Base-by-base conservation (phyloP, 371 early-diverging fungal species). In the Rhizopus sp. region DNA sequence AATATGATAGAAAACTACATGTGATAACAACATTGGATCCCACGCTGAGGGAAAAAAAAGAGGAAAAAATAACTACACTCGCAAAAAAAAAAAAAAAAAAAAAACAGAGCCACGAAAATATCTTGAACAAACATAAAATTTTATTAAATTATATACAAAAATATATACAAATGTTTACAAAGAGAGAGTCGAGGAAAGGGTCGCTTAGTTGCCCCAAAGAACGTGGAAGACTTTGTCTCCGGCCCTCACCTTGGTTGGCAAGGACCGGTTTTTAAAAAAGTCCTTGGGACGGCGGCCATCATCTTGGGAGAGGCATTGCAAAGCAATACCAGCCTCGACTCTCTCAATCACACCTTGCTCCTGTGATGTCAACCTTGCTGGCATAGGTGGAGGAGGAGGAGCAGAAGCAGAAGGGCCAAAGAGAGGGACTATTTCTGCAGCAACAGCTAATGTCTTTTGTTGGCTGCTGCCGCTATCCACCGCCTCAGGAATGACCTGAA, bases 241-340 rank as follows among this genome's bases (percentile, higher is more conserved):
- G 30, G 63, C 66, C 42, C 59, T 53, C 12, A 69, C 66, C 41
- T 62, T 61, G 6, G 57, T 63, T 5, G 70, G 70, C 12, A 69
- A 56, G 12, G 40, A 56, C 16, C 45, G 42, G 8, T 41, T 45
- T 32, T 57, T 48, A 47, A 62, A 47, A 3, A 66, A 63, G n/a
- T 53, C 52, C 17, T 66, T 71, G 3, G 80, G 80, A 8, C 80
- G 63, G 13, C 60, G 57, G 3, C 81, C 81, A 53, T 77, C 78
- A 44, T 81, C 81, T 55, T 75, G 77, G 0, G 81, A 81, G 53
- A 81, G 60, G 4, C 72, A 60, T 46, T 78, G 78, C 7, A 81
- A 69, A 2, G 69, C 60, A 16, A 78, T 68, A 3, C 73, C 73
- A 9, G 81, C 81, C 57, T 70, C 73, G 55, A 81, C 73, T 33